These are phyloP conservation scores for Brassica carinata DNA, from an alignment of 345 rosid genomes.

Conservation along the genomic window DNA sequence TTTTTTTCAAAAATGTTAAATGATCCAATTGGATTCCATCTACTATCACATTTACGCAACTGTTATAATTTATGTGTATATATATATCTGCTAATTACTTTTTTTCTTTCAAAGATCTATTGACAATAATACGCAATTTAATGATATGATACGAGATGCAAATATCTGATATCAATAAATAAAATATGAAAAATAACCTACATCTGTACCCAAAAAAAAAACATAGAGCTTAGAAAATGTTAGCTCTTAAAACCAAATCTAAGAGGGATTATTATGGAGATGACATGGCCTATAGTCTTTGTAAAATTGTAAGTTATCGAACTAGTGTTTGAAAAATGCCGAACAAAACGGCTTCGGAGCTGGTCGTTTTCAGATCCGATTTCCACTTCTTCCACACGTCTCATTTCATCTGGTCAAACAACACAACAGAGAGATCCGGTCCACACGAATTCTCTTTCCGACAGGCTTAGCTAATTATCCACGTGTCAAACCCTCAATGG, in stretches of 20 bases:
- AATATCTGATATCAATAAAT: neutral
- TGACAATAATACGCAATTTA: neutral
- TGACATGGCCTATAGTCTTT: neutral
- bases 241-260: neutral
- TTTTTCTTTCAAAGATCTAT: neutral
- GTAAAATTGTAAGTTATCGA: neutral
- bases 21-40: neutral
- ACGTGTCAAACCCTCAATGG: conserved; percentile 27
- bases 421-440: conserved; percentile 18
- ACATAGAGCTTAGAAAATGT: neutral
- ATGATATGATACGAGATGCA: neutral
- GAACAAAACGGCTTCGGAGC: conserved; percentile 25
- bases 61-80: neutral
- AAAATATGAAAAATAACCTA: neutral
- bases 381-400: conserved; percentile 33
- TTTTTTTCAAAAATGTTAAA: no score
- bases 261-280: neutral
- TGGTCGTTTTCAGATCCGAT: conserved; percentile 41
- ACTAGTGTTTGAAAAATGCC: conserved; percentile 9
- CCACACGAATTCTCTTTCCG: conserved; percentile 2
- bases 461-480: neutral
- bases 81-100: neutral
- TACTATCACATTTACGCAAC: neutral
- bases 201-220: neutral
- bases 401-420: conserved; percentile 33